phyloP scores from a whole-genome alignment of 495 filamentous ascomycete genomes.

The Massariosphaeria phaeospora region DNA sequence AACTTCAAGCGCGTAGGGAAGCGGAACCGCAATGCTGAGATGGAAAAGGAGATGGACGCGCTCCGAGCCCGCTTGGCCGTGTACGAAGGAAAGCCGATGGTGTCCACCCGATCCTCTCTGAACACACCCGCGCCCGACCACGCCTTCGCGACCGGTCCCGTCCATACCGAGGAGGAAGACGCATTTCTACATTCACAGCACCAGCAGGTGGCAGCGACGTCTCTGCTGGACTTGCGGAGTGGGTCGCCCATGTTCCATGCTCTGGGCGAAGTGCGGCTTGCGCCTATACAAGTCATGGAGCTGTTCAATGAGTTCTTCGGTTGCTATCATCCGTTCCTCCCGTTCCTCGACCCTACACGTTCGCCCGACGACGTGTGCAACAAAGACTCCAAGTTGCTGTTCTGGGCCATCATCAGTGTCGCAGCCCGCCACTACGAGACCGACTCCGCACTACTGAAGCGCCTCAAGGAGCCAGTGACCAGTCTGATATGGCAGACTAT shows the following conservation, averaged over 20 bases:
- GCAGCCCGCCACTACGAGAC: conserved; percentile 68
- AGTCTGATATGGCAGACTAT: conserved; percentile 77
- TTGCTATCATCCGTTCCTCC: conserved; percentile 78
- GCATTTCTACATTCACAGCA: conserved; percentile 67
- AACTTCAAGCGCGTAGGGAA: conserved; percentile 93
- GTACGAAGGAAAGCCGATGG: conserved; percentile 26
- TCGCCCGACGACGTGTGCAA: conserved; percentile 66
- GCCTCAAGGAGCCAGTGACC: conserved; percentile 66
- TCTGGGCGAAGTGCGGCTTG: conserved; percentile 70
- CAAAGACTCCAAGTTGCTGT: conserved; percentile 67
- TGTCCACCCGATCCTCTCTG: conserved; percentile 3
- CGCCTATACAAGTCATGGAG: conserved; percentile 64
- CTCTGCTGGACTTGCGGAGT: conserved; percentile 66
- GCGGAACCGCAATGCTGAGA: conserved; percentile 83
- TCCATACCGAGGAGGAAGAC: conserved; percentile 30
- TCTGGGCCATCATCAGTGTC: conserved; percentile 82
- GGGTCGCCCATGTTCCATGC: conserved; percentile 41
- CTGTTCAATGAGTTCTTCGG: conserved; percentile 76
- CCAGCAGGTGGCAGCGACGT: conserved; percentile 65
- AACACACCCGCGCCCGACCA: conserved; percentile 22
- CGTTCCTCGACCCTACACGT: conserved; percentile 69
- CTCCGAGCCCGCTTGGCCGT: conserved; percentile 47
- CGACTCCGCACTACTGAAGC: conserved; percentile 62
- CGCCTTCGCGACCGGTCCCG: conserved; percentile 29
- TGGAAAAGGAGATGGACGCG: conserved; percentile 65